Evolutionary conservation across 106 monocot species (phyloP), one percentile per base, ranked within the genome.

Genomic region (Iris macrosiphon): DNA sequence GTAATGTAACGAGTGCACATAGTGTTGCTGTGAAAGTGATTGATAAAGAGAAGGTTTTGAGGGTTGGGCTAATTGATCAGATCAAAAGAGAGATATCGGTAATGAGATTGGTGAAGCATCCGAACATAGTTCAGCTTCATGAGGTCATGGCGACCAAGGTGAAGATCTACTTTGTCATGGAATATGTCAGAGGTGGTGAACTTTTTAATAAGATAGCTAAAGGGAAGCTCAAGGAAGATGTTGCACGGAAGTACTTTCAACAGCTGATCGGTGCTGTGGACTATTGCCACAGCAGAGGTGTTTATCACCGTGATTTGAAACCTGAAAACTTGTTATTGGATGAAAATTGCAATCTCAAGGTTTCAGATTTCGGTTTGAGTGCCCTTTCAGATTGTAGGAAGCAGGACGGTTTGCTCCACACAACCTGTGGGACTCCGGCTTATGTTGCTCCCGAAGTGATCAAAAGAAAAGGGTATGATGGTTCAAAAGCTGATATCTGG

Each of bases 341-440:
- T 47, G 83, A 83, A 38, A 51, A 61, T 52, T 74, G 74, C 23
- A 67, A 78, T 26, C 57, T 83, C 2, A 83, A 83, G 45, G 78
- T 83, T 28, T 83, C 83, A 10, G 74, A 83, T 66, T 83, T 83
- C 60, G 83, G 83, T 12, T 59, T 83, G 50, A 83, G 83, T 63
- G 74, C 78, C n/a, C 61, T 83, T 39, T 39, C 66, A 7, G 83
- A 83, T 3, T 78, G 62, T 7, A 74, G 56, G 65, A 73, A 70
- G 55, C 65, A 83, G 45, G 83, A 83, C 41, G 78, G 78, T 11
- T 66, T 83, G 19, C 66, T 83, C 33, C 83, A 83, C 43, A 83
- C 83, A 7, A 78, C 83, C 23, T 83, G 83, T 34, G 83, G 83
- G 2, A 83, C 82, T 10, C 81, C 81, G n/a, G 81, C 81, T 63